Evolutionary conservation across 208 protist genomes (phyloP).

Genomic region (Herpetomonas samuelpessoai): DNA sequence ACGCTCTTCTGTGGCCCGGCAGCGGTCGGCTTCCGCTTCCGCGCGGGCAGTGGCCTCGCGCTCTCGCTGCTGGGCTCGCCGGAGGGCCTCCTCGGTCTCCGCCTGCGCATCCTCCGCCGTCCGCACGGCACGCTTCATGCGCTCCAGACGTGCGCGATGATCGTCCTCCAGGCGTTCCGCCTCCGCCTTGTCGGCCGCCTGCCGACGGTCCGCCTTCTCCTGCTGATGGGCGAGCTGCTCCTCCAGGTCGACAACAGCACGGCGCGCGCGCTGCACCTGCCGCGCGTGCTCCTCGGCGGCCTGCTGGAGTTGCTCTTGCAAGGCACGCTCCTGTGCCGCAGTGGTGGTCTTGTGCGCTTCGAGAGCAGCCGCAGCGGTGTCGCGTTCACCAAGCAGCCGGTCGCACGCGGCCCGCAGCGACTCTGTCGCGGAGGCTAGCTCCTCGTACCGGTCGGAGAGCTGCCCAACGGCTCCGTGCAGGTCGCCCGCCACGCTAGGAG

Average conservation of each 20-base stretch:
- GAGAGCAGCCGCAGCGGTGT: too few species aligned
- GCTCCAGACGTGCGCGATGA: slow-evolving; percentile 12
- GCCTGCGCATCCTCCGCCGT: slow-evolving; percentile 1
- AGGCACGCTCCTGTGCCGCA: too few species aligned
- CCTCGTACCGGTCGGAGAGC: too few species aligned
- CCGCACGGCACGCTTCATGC: slow-evolving; percentile 13
- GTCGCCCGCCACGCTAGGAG: too few species aligned
- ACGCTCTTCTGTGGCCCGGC: background rate
- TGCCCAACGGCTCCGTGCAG: too few species aligned
- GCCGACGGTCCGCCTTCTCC: slow-evolving; percentile 5
- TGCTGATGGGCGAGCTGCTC: slow-evolving; percentile 12
- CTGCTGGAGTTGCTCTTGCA: too few species aligned
- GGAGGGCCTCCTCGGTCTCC: slow-evolving; percentile 8
- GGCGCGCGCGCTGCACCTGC: background rate
- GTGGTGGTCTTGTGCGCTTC: too few species aligned
- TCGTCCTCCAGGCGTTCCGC: slow-evolving; percentile 7
- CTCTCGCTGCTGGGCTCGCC: slow-evolving; percentile 12
- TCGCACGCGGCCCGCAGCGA: too few species aligned
- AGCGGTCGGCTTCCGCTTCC: slow-evolving; percentile 5
- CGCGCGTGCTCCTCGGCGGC: background rate
- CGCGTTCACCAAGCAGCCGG: too few species aligned
- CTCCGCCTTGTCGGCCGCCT: slow-evolving; percentile 1
- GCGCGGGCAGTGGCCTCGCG: slow-evolving; percentile 6
- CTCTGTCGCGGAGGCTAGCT: too few species aligned
- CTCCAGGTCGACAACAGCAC: background rate